These are phyloP conservation scores for Phaseolus lunatus DNA, from an alignment of 306 rosid species.

Conservation along the genomic window DNA sequence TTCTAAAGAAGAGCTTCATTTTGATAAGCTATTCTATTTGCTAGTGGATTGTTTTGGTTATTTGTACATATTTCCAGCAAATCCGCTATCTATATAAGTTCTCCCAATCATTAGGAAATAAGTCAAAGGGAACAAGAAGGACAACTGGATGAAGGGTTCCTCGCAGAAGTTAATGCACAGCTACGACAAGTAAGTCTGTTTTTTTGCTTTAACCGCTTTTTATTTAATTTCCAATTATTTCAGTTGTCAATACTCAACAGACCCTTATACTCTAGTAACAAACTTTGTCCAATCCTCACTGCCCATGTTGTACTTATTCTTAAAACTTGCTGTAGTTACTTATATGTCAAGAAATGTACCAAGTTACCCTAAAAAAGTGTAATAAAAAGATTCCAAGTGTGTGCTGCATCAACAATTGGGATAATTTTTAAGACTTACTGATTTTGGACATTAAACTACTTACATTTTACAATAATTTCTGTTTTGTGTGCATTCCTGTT, in stretches of 20 bases:
- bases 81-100: slow-evolving; percentile 31
- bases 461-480: slow-evolving; percentile 19
- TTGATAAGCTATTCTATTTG: slow-evolving; percentile 29
- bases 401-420: slow-evolving; percentile 12
- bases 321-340: neutral
- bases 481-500: slow-evolving; percentile 16
- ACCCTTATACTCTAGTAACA: slow-evolving; percentile 12
- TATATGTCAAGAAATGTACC: slow-evolving; percentile 4
- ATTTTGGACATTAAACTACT: slow-evolving; percentile 19
- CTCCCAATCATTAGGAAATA: slow-evolving; percentile 67
- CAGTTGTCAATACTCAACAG: slow-evolving; percentile 30
- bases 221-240: slow-evolving; percentile 17
- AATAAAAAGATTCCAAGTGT: neutral
- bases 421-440: slow-evolving; percentile 18
- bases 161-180: slow-evolving; percentile 92
- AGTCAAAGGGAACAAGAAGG: slow-evolving; percentile 81
- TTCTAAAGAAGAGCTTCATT: slow-evolving; percentile 16
- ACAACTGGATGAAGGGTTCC: slow-evolving; percentile 90
- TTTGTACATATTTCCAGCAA: slow-evolving; percentile 14
- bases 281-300: neutral
- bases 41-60: slow-evolving; percentile 22
- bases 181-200: slow-evolving; percentile 77
- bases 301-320: neutral
- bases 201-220: slow-evolving; percentile 24
- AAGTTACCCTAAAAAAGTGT: neutral